Evolutionary conservation across 169 alveolate species (phyloP).

Genomic region (Sarcocystis neurona): DNA sequence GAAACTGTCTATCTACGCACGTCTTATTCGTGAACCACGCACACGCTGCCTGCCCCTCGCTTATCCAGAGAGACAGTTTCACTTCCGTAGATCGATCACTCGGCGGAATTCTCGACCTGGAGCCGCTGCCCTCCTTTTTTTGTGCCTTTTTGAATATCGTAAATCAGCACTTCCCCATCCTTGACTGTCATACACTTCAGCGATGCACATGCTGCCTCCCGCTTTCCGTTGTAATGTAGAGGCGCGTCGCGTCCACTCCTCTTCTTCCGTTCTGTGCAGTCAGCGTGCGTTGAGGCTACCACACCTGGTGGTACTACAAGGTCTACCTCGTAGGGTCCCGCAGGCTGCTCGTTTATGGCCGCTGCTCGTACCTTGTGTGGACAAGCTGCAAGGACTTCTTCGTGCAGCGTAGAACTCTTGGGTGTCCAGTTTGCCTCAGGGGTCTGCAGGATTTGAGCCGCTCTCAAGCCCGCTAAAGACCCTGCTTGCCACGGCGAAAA

Average conservation of each 20-base stretch:
- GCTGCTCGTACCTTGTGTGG: neutral
- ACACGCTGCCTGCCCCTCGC: too few species aligned
- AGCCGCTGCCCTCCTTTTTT: too few species aligned
- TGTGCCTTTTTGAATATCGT: too few species aligned
- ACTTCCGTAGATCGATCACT: too few species aligned
- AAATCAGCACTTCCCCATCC: too few species aligned
- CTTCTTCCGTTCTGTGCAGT: neutral
- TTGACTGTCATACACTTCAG: too few species aligned
- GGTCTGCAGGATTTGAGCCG: neutral
- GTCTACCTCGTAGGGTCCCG: conserved; percentile 15
- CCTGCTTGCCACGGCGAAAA: conserved; percentile 32
- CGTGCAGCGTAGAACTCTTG: conserved; percentile 12
- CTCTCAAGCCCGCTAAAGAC: conserved; percentile 11
- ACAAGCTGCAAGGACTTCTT: conserved; percentile 16
- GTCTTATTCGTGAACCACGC: too few species aligned
- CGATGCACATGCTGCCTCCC: neutral
- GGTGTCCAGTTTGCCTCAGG: conserved; percentile 21
- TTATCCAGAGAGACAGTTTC: too few species aligned
- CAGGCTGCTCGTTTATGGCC: conserved; percentile 23
- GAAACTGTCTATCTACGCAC: too few species aligned
- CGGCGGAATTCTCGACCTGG: too few species aligned
- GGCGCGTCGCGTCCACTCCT: neutral
- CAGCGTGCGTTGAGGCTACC: neutral
- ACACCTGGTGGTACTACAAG: neutral
- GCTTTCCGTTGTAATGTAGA: neutral